A percentile compares a stretch with the other conserved stretches of the same genome.
Evolutionary conservation across 2,329 filamentous ascomycete species (phyloP).

Genomic region (Nigrospora oryzae): DNA sequence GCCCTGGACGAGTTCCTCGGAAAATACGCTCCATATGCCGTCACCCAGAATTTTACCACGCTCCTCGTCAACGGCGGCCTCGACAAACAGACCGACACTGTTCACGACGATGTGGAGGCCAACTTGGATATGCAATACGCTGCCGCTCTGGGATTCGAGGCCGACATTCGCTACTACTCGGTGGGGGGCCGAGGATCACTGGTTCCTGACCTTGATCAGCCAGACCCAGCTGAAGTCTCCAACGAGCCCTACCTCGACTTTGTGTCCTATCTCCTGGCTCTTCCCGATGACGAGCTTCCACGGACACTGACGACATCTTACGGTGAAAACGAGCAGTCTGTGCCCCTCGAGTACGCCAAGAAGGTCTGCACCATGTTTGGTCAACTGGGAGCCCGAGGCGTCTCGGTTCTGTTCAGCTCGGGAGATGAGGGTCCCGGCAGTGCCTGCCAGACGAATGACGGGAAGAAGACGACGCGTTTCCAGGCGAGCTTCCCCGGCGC

Average conservation of each 20-base stretch:
- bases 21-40: constrained; percentile 42
- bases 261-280: constrained; percentile 13
- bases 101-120: constrained; percentile 37
- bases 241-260: constrained; percentile 19
- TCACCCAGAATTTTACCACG: constrained; percentile 45
- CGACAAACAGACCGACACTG: constrained; percentile 33
- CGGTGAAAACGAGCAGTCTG: constrained; percentile 57
- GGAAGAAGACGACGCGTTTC: constrained; percentile 41
- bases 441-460: constrained; percentile 45
- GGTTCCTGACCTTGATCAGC: constrained; percentile 33
- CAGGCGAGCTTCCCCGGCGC: constrained; percentile 44
- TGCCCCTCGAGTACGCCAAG: constrained; percentile 51
- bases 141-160: constrained; percentile 39
- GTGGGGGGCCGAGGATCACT: constrained; percentile 46
- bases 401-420: constrained; percentile 18
- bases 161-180: constrained; percentile 41
- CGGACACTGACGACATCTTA: constrained; percentile 58
- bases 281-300: constrained; percentile 39
- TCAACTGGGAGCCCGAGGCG: constrained; percentile 59
- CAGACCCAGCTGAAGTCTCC: constrained; percentile 9
- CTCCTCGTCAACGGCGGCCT: constrained; percentile 46
- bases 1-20: constrained; percentile 34
- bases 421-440: constrained; percentile 18
- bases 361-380: constrained; percentile 56
- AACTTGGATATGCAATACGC: constrained; percentile 52